Evolutionary conservation across 495 filamentous ascomycete genomes (phyloP).

Genomic region (Xylaria intraflava): DNA sequence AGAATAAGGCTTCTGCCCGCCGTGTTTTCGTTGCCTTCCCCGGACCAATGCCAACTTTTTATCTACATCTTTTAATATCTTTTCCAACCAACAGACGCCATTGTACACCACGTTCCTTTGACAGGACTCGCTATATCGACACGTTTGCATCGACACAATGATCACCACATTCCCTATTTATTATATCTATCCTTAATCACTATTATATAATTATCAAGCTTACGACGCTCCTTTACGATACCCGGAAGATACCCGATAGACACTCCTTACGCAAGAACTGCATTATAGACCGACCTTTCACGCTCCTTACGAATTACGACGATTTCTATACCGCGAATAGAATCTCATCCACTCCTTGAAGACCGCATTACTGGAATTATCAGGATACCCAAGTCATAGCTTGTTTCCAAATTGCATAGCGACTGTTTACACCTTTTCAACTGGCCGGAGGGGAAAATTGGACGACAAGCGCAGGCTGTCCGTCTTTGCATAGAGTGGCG

Average conservation of each 20-base stretch:
- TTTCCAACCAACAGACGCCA: conserved; percentile 43
- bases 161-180: conserved; percentile 36
- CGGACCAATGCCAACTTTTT: neutral
- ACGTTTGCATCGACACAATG: conserved; percentile 42
- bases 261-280: conserved; percentile 37
- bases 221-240: conserved; percentile 41
- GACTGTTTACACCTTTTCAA: conserved; percentile 38
- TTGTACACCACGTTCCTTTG: conserved; percentile 43
- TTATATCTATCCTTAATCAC: conserved; percentile 33
- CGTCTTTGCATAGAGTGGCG: conserved; percentile 29
- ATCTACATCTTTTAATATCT: conserved; percentile 12
- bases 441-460: conserved; percentile 17
- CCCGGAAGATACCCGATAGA: conserved; percentile 39
- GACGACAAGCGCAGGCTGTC: conserved; percentile 27
- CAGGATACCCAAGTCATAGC: conserved; percentile 29
- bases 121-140: conserved; percentile 29
- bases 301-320: conserved; percentile 30
- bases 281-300: conserved; percentile 36
- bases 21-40: neutral
- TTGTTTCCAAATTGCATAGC: conserved; percentile 47
- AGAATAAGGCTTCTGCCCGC: conserved; percentile 2
- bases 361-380: conserved; percentile 26
- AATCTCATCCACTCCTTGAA: conserved; percentile 28
- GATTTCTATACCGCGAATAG: conserved; percentile 28
- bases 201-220: conserved; percentile 31